Evolutionary conservation across 2,329 filamentous ascomycete genomes (phyloP).

Genomic region (Calonectria henricotiae): DNA sequence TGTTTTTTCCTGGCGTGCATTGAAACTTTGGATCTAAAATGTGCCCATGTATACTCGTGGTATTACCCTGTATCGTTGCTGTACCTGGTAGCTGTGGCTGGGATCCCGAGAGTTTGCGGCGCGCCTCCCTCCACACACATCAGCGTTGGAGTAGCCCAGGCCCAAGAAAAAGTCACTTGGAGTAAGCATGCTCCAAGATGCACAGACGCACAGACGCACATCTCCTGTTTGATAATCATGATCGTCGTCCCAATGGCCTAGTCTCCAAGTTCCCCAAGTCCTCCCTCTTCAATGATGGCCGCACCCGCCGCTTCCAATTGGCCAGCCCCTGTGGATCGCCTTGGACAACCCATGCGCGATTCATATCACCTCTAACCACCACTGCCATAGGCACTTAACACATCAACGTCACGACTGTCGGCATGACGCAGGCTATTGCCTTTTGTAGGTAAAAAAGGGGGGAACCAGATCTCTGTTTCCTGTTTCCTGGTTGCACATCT

Average conservation of each 20-base stretch:
- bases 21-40: conserved; percentile 5
- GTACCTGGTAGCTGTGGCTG: conserved; percentile 1
- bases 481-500: conserved; percentile 3
- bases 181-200: conserved; percentile 18
- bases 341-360: conserved; percentile 24
- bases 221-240: conserved; percentile 29
- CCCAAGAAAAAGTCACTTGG: background rate
- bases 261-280: conserved; percentile 8
- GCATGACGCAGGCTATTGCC: conserved; percentile 3
- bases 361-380: conserved; percentile 24
- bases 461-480: conserved; percentile 1
- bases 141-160: background rate
- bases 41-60: conserved; percentile 3
- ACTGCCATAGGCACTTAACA: conserved; percentile 21
- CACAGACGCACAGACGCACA: conserved; percentile 19
- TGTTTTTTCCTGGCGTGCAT: background rate
- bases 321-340: conserved; percentile 28
- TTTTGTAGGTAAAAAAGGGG: background rate
- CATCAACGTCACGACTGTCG: conserved; percentile 3
- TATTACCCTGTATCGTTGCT: conserved; percentile 13
- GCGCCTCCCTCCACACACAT: background rate
- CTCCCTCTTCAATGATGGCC: conserved; percentile 6
- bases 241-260: conserved; percentile 26
- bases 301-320: conserved; percentile 24
- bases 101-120: conserved; percentile 9